Base-by-base conservation (phyloP, 176 grass and related monocot species). In the Pontederia crassipes region DNA sequence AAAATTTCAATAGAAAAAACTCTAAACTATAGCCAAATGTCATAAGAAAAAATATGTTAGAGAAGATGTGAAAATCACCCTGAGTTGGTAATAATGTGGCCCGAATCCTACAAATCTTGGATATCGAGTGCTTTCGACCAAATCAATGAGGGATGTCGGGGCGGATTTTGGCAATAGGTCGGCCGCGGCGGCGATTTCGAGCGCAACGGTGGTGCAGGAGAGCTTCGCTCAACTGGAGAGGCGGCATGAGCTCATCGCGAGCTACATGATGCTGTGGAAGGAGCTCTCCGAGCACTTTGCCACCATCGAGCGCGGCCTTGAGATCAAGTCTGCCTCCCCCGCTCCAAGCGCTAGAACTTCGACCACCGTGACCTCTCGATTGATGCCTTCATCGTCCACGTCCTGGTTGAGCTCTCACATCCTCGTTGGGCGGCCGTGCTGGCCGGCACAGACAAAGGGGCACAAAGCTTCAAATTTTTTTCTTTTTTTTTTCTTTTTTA, bases 141-240 rank as follows among this genome's bases (percentile, higher is more conserved):
- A 52, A 27, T 57, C 32, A 8, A 48, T 24, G 51, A 45, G 54
- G 29, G 14, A 11, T 12, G n/a, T 57, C 11, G 67, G 12, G n/a
- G 17, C 48, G 24, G 16, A 57, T 57, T 24, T 4, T 4, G 55
- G 55, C 1, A 9, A 80, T 83, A 79, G 80, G 75, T 53, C 73
- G 15, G 52, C 67, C 13, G 60, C 48, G 64, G 77, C 62, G 40
- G 57, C 8, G 28, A 55, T 49, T 46, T 55, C 79, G 57, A 58
- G 48, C 8, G 78, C 71, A 9, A 57, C 75, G 17, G 61, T 75
- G 17, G 77, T 86, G 55, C 59, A 72, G 73, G 79, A 79, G 57
- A 85, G 88, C 54, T 86, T 91, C 70, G 88, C 77, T 46, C 79
- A 79, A 62, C 82, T 90, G 64, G 87, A 83, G 79, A 75, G 77